A percentile compares a stretch with the other conserved stretches of the same genome.
These are phyloP conservation scores for Neurospora hispaniola DNA, from an alignment of 495 filamentous ascomycete genomes.

Conservation along the genomic window DNA sequence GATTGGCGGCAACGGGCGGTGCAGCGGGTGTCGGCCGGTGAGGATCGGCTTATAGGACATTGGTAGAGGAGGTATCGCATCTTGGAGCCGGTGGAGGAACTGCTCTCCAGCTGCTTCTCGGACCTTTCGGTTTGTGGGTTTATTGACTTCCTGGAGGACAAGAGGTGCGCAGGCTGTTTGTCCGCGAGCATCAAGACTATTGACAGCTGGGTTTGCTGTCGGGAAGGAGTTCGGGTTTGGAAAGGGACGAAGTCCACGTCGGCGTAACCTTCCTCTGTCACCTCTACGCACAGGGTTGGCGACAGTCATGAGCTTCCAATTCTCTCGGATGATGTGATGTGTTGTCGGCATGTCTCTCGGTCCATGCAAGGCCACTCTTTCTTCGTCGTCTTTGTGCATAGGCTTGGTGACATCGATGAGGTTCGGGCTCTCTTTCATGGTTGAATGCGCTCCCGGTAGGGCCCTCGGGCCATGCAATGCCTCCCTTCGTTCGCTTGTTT, in stretches of 20 bases:
- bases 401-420: neutral
- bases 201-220: neutral
- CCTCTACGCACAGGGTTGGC: neutral
- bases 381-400: neutral
- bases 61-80: neutral
- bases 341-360: neutral
- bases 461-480: neutral
- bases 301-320: neutral
- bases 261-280: neutral
- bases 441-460: rapidly evolving
- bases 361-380: neutral
- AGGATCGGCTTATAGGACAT: neutral
- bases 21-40: neutral
- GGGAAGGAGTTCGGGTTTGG: neutral
- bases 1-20: neutral
- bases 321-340: neutral
- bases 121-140: too few relatives aligned
- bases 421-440: neutral
- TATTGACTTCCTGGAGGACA: too few relatives aligned
- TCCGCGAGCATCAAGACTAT: neutral
- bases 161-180: too few relatives aligned
- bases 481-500: neutral
- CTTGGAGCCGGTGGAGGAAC: too few relatives aligned
- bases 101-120: too few relatives aligned
- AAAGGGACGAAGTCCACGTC: too few relatives aligned